Conservation (phyloP, 148 eudicot genomes). For the Drosera capensis region DNA sequence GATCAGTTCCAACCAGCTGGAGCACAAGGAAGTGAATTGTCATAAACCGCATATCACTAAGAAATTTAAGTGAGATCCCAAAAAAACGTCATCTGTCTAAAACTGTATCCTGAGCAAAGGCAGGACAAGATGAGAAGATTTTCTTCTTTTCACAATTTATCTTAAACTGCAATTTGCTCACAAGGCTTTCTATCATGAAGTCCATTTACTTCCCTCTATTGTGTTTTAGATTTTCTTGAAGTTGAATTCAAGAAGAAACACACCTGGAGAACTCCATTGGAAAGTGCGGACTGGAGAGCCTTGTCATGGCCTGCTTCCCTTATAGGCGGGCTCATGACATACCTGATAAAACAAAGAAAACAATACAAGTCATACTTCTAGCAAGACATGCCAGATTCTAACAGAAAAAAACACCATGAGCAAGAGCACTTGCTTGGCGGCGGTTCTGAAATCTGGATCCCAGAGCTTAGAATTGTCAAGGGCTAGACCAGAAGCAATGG, state of each 20-base stretch:
- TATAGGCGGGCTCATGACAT: constrained; percentile 98
- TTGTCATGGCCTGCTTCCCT: constrained; percentile 77
- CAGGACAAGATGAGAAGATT: too few relatives aligned
- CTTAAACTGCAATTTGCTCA: too few relatives aligned
- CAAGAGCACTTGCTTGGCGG: constrained; percentile 53
- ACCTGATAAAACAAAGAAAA: constrained; percentile 27
- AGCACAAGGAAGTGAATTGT: constrained; percentile 4
- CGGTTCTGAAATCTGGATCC: constrained; percentile 81
- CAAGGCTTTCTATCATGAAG: too few relatives aligned
- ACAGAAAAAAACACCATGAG: not conserved
- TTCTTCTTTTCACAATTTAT: too few relatives aligned
- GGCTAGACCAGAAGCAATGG: constrained; percentile 71
- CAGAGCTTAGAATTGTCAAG: constrained; percentile 82
- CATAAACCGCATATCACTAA: not conserved
- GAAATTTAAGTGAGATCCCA: not conserved
- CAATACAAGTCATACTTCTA: not conserved
- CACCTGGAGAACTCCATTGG: constrained; percentile 83
- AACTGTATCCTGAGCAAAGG: constrained; percentile 1
- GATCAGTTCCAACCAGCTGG: constrained; percentile 98
- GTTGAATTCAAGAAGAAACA: constrained; percentile 11
- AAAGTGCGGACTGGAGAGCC: constrained; percentile 79
- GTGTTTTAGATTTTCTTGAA: too few relatives aligned
- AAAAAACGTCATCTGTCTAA: not conserved
- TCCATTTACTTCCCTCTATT: too few relatives aligned
- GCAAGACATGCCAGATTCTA: not conserved